Conservation (phyloP, 2,329 filamentous ascomycete species). For the Pseudopithomyces chartarum region DNA sequence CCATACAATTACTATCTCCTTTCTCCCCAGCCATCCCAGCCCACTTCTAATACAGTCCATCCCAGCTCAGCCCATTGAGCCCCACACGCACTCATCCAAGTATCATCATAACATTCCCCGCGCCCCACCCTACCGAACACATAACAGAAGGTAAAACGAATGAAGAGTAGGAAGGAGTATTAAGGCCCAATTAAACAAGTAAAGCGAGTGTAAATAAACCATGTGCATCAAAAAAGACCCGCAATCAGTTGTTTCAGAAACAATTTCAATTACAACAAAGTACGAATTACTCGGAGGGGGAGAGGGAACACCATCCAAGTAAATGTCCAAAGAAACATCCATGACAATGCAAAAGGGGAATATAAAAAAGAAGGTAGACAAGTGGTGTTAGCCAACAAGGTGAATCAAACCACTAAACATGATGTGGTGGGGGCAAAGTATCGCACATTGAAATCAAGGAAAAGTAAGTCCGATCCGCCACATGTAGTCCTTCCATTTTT, state of each 20-base stretch:
- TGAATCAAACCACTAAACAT: slow-evolving; percentile 6
- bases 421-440: slow-evolving; percentile 25
- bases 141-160: background rate
- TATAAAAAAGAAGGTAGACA: slow-evolving; percentile 13
- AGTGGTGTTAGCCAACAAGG: slow-evolving; percentile 1
- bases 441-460: slow-evolving; percentile 39
- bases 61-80: no score
- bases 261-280: slow-evolving; percentile 7
- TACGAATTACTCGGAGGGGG: background rate
- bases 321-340: slow-evolving; percentile 11
- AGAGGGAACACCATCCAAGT: slow-evolving; percentile 3
- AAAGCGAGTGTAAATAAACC: slow-evolving; percentile 4
- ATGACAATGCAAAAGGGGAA: slow-evolving; percentile 29
- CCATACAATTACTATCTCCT: no score
- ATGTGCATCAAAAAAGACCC: background rate
- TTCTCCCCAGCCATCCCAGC: no score
- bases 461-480: slow-evolving; percentile 6
- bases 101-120: no score
- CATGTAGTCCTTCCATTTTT: background rate
- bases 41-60: no score
- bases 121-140: no score
- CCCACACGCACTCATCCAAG: no score
- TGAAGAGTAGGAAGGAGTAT: background rate
- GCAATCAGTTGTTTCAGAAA: background rate
- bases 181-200: background rate